Percentiles rank a stretch among this genome's conserved stretches.
Conservation (phyloP, 2,329 filamentous ascomycete species). For the Ilyonectria sp. region DNA sequence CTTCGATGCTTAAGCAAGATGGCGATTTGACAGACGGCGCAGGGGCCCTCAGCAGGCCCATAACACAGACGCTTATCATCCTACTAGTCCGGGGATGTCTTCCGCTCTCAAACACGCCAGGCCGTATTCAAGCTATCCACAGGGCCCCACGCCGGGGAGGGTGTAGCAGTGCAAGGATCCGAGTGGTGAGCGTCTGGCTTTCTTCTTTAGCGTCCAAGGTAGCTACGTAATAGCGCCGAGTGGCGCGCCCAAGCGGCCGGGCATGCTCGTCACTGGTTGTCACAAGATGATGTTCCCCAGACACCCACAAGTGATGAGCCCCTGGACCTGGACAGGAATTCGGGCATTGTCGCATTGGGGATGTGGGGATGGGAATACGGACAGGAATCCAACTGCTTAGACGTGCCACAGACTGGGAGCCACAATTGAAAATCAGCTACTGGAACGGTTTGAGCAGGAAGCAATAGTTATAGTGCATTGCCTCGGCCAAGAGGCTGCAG, state of each 20-base stretch:
- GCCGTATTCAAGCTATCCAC: too few relatives aligned
- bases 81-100: background rate
- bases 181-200: background rate
- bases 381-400: background rate
- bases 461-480: background rate
- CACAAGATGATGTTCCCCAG: background rate
- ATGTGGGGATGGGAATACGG: background rate
- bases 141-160: background rate
- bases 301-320: background rate
- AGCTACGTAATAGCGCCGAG: background rate
- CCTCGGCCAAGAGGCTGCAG: slow-evolving; percentile 5
- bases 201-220: background rate
- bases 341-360: background rate
- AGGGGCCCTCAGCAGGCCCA: background rate
- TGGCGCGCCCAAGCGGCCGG: slow-evolving; percentile 1
- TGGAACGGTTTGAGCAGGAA: background rate
- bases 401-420: background rate
- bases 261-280: background rate
- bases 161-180: background rate
- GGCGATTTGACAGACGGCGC: background rate
- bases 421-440: background rate
- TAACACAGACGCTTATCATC: too few relatives aligned
- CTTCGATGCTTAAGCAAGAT: background rate
- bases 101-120: background rate
- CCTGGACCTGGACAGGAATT: background rate